Conservation (phyloP, 768 basidiomycete genomes). For the Pisolithus albus region DNA sequence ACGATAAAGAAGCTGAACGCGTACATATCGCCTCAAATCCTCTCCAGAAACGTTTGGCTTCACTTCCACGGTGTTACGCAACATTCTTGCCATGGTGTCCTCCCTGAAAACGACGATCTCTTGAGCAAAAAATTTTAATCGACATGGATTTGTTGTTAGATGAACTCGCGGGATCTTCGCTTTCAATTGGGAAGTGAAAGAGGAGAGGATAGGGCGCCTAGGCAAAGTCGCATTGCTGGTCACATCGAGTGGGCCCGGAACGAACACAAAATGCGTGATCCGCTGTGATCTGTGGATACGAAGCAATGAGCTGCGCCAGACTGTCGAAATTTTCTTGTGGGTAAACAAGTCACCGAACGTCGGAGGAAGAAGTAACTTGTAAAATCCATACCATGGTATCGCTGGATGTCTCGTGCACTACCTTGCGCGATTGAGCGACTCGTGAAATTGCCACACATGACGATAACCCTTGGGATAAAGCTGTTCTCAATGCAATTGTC, state of each 20-base stretch:
- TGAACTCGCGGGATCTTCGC: slow-evolving; percentile 71
- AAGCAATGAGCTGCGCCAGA: slow-evolving; percentile 76
- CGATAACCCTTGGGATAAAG: slow-evolving; percentile 83
- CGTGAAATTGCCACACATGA: slow-evolving; percentile 94
- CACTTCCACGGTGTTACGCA: slow-evolving; percentile 84
- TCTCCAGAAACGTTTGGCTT: slow-evolving; percentile 74
- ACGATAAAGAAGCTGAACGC: slow-evolving; percentile 21
- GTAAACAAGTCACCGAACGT: neutral
- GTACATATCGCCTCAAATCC: slow-evolving; percentile 83
- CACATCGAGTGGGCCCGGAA: slow-evolving; percentile 91
- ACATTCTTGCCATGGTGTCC: slow-evolving; percentile 88
- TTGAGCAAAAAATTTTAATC: slow-evolving; percentile 91
- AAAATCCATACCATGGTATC: slow-evolving; percentile 66
- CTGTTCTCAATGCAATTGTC: slow-evolving; percentile 83
- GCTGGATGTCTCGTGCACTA: slow-evolving; percentile 67
- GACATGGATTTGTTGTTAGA: slow-evolving; percentile 87
- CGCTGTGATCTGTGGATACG: slow-evolving; percentile 74
- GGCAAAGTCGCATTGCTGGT: slow-evolving; percentile 77
- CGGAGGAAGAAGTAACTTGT: neutral
- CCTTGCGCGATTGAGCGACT: slow-evolving; percentile 76
- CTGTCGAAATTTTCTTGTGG: slow-evolving; percentile 81
- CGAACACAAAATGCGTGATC: slow-evolving; percentile 83
- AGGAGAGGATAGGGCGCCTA: slow-evolving; percentile 70
- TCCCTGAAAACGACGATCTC: slow-evolving; percentile 93
- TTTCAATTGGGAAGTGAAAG: slow-evolving; percentile 63